These are phyloP conservation scores for Naganishia antarctica DNA, from an alignment of 768 basidiomycete genomes.

Conservation along the genomic window DNA sequence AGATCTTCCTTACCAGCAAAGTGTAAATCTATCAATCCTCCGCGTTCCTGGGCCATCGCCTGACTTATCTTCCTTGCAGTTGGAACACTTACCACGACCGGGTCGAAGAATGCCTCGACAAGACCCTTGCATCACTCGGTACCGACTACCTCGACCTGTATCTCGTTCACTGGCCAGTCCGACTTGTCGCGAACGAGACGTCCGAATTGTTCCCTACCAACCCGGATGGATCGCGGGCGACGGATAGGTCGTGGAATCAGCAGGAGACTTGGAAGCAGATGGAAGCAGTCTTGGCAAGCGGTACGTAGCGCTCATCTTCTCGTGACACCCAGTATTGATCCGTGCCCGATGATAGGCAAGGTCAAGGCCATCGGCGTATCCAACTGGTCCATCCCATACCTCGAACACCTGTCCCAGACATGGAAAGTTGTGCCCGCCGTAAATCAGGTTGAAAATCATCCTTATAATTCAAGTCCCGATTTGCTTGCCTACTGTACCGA, in stretches of 20 bases:
- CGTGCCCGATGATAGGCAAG: conserved; percentile 66
- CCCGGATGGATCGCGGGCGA: conserved; percentile 33
- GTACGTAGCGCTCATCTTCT: background rate
- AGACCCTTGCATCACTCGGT: conserved; percentile 68
- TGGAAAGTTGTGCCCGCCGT: conserved; percentile 69
- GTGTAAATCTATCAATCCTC: conserved; percentile 18
- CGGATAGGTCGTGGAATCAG: conserved; percentile 33
- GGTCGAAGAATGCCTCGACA: conserved; percentile 70
- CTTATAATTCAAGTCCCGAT: conserved; percentile 68
- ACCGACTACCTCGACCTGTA: conserved; percentile 76
- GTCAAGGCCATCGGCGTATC: conserved; percentile 81
- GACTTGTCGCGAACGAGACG: conserved; percentile 26
- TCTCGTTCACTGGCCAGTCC: conserved; percentile 43
- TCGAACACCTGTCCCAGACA: conserved; percentile 64
- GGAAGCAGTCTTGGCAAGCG: conserved; percentile 30
- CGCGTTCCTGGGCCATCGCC: no score
- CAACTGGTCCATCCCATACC: conserved; percentile 64
- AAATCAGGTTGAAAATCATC: conserved; percentile 82
- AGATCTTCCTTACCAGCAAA: conserved; percentile 36
- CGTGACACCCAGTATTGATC: conserved; percentile 56
- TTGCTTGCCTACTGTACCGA: conserved; percentile 65
- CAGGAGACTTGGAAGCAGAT: conserved; percentile 41
- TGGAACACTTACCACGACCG: conserved; percentile 59
- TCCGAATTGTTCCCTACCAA: conserved; percentile 26
- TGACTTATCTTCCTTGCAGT: background rate